These are phyloP conservation scores for Hondaea fermentalgiana DNA, from an alignment of 108 stramenopile genomes.

Conservation along the genomic window DNA sequence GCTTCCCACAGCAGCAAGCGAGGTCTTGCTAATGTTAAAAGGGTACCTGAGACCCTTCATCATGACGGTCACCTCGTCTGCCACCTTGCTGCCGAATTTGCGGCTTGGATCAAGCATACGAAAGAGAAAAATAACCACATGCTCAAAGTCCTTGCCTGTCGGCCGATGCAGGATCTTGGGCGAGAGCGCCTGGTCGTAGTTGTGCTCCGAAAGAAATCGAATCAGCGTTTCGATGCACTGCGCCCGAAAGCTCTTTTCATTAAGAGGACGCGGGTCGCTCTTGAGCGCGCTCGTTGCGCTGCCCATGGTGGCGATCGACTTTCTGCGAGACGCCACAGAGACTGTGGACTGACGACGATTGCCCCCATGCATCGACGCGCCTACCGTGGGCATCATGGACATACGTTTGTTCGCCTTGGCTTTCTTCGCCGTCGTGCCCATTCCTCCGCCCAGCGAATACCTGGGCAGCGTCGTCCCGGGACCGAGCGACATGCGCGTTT, in stretches of 20 bases:
- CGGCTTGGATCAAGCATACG: constrained; percentile 70
- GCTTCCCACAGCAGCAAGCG: constrained; percentile 87
- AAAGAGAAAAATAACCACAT: constrained; percentile 86
- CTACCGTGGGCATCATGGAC: not conserved
- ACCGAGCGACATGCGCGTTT: not conserved
- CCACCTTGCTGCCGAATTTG: constrained; percentile 65
- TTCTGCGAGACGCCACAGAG: not conserved
- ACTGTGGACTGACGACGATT: not conserved
- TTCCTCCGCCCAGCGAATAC: not conserved
- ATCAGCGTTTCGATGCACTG: constrained; percentile 60
- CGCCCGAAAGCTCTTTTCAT: constrained; percentile 64
- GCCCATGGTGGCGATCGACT: not conserved
- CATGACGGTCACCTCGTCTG: constrained; percentile 82
- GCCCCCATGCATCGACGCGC: not conserved
- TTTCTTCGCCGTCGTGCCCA: not conserved
- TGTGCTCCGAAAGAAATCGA: constrained; percentile 56
- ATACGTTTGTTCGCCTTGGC: not conserved
- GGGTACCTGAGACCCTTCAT: constrained; percentile 80
- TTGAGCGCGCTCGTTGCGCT: not conserved
- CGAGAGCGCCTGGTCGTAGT: constrained; percentile 65
- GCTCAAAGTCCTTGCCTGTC: constrained; percentile 82
- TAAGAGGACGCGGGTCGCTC: constrained; percentile 44
- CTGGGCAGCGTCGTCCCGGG: not conserved
- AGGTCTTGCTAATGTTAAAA: constrained; percentile 42
- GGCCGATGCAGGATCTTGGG: constrained; percentile 68